phyloP scores from a whole-genome alignment of 306 rosid species.

The Cucurbita moschata region DNA sequence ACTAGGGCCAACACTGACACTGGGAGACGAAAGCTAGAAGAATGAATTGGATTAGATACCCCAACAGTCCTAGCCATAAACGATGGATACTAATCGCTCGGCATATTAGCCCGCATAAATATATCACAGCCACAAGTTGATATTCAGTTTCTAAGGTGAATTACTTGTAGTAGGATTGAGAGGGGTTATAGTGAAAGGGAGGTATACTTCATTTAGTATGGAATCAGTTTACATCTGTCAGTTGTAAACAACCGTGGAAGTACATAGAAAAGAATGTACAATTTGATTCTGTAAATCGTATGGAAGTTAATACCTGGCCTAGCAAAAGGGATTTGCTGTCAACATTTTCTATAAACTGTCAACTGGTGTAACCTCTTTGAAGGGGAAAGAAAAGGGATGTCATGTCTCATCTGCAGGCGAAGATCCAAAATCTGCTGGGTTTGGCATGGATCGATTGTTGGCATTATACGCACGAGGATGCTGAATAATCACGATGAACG shows the following conservation, averaged over 20 bases:
- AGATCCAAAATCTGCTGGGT: background rate
- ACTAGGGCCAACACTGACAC: too few relatives aligned
- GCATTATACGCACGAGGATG: constrained; percentile 35
- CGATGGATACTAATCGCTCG: too few relatives aligned
- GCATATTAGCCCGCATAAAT: too few relatives aligned
- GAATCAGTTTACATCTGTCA: background rate
- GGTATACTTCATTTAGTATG: background rate
- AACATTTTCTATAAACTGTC: background rate
- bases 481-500: constrained; percentile 68
- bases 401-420: background rate
- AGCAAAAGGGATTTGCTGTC: background rate
- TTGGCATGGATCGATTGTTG: background rate
- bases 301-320: background rate
- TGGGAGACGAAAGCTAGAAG: too few relatives aligned
- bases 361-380: background rate
- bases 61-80: too few relatives aligned
- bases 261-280: constrained; percentile 4
- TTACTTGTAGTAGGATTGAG: background rate
- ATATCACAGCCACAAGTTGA: too few relatives aligned
- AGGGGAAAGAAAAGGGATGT: background rate
- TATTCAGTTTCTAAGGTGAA: background rate
- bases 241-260: background rate
- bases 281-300: background rate
- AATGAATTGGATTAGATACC: too few relatives aligned
- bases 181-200: background rate